A percentile compares a stretch with the other conserved stretches of the same genome.
These are phyloP conservation scores for Nicotiana tomentosiformis DNA, from an alignment of 257 asterid genomes.

Conservation along the genomic window DNA sequence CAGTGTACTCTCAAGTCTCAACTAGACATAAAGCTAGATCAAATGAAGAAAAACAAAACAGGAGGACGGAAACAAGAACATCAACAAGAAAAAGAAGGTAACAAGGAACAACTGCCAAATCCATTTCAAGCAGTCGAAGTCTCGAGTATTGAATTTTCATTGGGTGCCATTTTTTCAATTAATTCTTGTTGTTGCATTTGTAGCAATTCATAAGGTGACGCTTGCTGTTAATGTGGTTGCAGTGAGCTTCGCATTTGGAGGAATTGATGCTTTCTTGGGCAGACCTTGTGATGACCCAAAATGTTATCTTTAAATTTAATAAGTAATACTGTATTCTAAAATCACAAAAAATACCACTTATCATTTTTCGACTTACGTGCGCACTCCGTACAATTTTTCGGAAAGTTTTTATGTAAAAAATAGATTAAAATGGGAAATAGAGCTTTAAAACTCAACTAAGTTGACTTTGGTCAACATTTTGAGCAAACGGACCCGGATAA, in stretches of 20 bases:
- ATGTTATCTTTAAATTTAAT: no score
- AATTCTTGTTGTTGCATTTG: constrained; percentile 51
- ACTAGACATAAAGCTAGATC: constrained; percentile 1
- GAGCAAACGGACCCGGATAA: no score
- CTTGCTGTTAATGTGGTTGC: constrained; percentile 1
- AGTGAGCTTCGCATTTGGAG: constrained; percentile 33
- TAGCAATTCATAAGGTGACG: constrained; percentile 25
- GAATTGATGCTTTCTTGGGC: constrained; percentile 40
- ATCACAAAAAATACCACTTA: no score
- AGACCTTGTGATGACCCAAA: no score
- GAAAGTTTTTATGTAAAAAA: no score
- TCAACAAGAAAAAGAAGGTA: not conserved
- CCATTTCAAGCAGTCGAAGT: constrained; percentile 60
- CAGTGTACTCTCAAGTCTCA: not conserved
- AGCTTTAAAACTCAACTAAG: no score
- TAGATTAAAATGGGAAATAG: no score
- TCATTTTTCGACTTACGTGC: no score
- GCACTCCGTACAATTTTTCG: no score
- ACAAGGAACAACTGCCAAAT: constrained; percentile 45
- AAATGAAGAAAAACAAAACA: not conserved
- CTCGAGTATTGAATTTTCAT: constrained; percentile 48
- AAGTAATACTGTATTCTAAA: no score
- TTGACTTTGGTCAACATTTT: no score
- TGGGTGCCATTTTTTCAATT: constrained; percentile 57
- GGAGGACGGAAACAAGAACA: not conserved